phyloP scores from a whole-genome alignment of 2,329 filamentous ascomycete genomes.

The Alternaria sp. region DNA sequence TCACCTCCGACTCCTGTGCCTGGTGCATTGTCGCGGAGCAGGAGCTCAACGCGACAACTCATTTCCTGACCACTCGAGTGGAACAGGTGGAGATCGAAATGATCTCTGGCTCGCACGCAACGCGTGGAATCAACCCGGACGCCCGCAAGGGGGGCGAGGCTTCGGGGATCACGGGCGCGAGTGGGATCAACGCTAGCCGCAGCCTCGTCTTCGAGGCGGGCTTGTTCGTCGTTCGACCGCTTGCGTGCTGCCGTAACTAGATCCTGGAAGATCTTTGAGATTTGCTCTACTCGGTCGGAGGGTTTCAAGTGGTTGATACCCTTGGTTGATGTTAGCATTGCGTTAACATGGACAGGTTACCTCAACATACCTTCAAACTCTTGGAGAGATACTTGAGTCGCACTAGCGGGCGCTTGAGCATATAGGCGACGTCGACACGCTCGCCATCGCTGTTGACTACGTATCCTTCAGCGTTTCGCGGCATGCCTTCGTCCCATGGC shows the following conservation, averaged over 20 bases:
- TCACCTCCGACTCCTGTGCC: constrained; percentile 76
- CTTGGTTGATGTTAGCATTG: constrained; percentile 48
- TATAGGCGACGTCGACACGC: constrained; percentile 90
- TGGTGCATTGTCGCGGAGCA: constrained; percentile 82
- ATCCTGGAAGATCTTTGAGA: constrained; percentile 70
- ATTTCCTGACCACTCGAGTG: constrained; percentile 92
- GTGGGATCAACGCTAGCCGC: constrained; percentile 84
- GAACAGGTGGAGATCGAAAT: constrained; percentile 82
- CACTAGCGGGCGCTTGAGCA: constrained; percentile 87
- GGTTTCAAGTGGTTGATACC: constrained; percentile 66
- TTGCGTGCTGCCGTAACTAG: constrained; percentile 80
- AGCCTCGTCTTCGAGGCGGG: constrained; percentile 82
- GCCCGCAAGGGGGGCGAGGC: constrained; percentile 73
- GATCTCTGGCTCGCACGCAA: constrained; percentile 88
- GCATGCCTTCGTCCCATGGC: constrained; percentile 63
- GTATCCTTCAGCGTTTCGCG: constrained; percentile 67
- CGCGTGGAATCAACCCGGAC: constrained; percentile 77
- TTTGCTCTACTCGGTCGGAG: constrained; percentile 65
- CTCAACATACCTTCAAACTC: constrained; percentile 71
- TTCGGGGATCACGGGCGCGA: constrained; percentile 79
- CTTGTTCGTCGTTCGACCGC: constrained; percentile 75
- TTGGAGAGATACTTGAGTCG: constrained; percentile 88
- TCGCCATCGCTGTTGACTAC: constrained; percentile 78
- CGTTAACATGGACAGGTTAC: not conserved
- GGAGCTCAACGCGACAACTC: constrained; percentile 85